These are phyloP conservation scores for Metschnikowia henanensis DNA, from an alignment of 805 yeast species.

Conservation along the genomic window DNA sequence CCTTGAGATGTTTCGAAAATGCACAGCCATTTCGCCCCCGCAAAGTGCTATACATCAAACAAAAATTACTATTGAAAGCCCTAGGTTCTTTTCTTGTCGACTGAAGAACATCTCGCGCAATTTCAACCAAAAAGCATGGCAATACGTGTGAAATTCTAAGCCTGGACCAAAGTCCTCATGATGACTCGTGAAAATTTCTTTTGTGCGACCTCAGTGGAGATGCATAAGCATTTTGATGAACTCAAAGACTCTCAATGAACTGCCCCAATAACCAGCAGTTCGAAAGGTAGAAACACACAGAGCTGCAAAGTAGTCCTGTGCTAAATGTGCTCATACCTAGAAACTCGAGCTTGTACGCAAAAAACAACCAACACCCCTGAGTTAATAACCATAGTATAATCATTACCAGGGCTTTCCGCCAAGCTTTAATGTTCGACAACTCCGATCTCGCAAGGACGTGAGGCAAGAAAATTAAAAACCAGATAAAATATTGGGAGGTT, in stretches of 20 bases:
- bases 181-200: too few species aligned
- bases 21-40: too few species aligned
- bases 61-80: too few species aligned
- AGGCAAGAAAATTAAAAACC: constrained; percentile 90
- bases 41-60: too few species aligned
- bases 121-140: too few species aligned
- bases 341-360: constrained; percentile 81
- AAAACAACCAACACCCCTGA: constrained; percentile 77
- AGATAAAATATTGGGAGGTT: constrained; percentile 93
- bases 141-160: too few species aligned
- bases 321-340: constrained; percentile 65
- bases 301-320: constrained; percentile 55
- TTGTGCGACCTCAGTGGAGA: too few species aligned
- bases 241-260: constrained; percentile 40
- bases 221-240: too few species aligned
- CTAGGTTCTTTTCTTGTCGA: too few species aligned
- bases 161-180: too few species aligned
- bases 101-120: too few species aligned
- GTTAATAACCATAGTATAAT: constrained; percentile 62
- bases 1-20: too few species aligned
- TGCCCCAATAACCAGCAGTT: constrained; percentile 62
- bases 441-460: constrained; percentile 55
- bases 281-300: constrained; percentile 57
- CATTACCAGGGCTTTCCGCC: constrained; percentile 39
- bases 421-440: constrained; percentile 18